Percentiles rank a stretch among this genome's conserved stretches.
Evolutionary conservation across 2,329 filamentous ascomycete species (phyloP).

Genomic region (Fusarium annulatum): DNA sequence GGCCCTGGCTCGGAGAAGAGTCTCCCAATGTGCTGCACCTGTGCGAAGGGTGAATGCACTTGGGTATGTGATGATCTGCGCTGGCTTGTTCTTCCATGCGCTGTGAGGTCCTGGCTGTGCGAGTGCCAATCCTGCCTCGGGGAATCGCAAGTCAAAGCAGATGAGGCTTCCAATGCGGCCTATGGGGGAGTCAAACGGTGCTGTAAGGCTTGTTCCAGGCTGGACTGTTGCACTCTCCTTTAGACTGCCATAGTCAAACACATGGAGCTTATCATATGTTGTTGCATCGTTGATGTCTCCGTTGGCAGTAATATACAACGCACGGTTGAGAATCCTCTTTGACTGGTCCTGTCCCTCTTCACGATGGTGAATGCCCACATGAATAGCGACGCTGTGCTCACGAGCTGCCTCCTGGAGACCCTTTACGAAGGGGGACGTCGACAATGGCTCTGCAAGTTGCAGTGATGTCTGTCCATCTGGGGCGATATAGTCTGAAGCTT

Average conservation of each 20-base stretch:
- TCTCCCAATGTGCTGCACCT: constrained; percentile 86
- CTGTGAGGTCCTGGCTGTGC: constrained; percentile 55
- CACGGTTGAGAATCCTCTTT: constrained; percentile 61
- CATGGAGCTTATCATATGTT: constrained; percentile 87
- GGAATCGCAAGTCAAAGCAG: constrained; percentile 91
- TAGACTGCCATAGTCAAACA: constrained; percentile 77
- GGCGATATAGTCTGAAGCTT: constrained; percentile 91
- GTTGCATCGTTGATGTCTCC: constrained; percentile 56
- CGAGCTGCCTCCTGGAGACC: constrained; percentile 78
- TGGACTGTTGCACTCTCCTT: constrained; percentile 71
- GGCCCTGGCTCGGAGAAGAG: constrained; percentile 80
- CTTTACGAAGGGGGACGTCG: constrained; percentile 76
- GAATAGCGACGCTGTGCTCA: constrained; percentile 74
- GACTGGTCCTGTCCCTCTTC: constrained; percentile 14
- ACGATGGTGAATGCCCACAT: constrained; percentile 89
- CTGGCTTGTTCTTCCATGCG: constrained; percentile 53
- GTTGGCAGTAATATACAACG: constrained; percentile 61
- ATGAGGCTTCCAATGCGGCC: constrained; percentile 84
- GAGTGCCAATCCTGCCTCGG: constrained; percentile 77
- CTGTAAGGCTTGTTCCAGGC: constrained; percentile 69
- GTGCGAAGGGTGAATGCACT: constrained; percentile 92
- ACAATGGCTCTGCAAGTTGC: constrained; percentile 74
- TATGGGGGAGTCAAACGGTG: constrained; percentile 78
- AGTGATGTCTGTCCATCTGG: constrained; percentile 74
- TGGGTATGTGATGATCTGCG: constrained; percentile 85